Percentiles rank a stretch among this genome's conserved stretches.
Evolutionary conservation across 129 eudicot genomes (phyloP).

Genomic region (Ambrosia artemisiifolia): DNA sequence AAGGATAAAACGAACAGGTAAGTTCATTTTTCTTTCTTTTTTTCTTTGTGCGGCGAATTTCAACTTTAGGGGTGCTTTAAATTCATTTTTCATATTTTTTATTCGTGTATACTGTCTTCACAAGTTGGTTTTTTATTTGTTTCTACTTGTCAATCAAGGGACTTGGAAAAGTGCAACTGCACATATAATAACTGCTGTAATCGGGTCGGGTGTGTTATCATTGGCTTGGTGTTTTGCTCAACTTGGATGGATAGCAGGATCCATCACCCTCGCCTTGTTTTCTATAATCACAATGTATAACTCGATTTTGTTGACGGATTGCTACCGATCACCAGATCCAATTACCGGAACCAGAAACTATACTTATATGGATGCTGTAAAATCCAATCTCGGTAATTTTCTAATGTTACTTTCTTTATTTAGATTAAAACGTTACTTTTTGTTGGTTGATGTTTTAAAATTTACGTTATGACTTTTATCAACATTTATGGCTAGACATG

Average conservation of each 20-base stretch:
- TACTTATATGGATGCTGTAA: constrained; percentile 64
- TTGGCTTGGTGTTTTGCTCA: constrained; percentile 79
- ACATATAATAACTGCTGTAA: constrained; percentile 69
- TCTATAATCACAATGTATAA: constrained; percentile 51
- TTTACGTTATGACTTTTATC: not conserved
- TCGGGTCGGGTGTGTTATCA: constrained; percentile 83
- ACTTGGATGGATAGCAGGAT: constrained; percentile 75
- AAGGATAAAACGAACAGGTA: constrained; percentile 21
- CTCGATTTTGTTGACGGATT: constrained; percentile 57
- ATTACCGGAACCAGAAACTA: constrained; percentile 60
- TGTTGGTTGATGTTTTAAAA: not conserved
- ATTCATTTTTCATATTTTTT: too few species aligned
- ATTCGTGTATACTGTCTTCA: not conserved
- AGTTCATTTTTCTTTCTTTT: not conserved
- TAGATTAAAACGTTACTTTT: not conserved
- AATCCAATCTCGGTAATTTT: constrained; percentile 51
- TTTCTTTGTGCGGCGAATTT: too few species aligned
- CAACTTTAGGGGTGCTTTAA: too few species aligned
- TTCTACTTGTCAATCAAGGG: constrained; percentile 30
- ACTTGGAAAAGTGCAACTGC: constrained; percentile 59
- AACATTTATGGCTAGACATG: too few species aligned
- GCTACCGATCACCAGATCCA: constrained; percentile 57
- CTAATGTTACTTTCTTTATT: not conserved
- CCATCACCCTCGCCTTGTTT: constrained; percentile 44
- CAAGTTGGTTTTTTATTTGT: not conserved